phyloP scores from a whole-genome alignment of 202 grass and related monocot species.

The Dendrocalamus latiflorus region DNA sequence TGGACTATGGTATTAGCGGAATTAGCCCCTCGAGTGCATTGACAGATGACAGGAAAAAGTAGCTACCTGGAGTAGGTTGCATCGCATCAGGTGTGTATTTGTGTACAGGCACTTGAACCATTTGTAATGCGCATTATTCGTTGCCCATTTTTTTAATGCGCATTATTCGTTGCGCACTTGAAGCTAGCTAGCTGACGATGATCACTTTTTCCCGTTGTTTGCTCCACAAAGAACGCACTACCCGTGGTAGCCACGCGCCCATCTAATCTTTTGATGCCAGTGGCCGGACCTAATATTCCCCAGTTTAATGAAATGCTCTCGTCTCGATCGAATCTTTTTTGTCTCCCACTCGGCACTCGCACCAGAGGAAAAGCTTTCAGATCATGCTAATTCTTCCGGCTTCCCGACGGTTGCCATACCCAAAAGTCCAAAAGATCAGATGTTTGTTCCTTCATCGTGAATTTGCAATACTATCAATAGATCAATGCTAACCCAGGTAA shows the following conservation, averaged over 20 bases:
- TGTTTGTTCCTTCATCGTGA: not conserved
- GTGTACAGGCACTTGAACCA: not conserved
- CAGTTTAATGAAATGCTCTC: not conserved
- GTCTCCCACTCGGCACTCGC: conserved; percentile 14
- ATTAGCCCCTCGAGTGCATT: not conserved
- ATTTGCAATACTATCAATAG: not conserved
- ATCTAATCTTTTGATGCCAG: not conserved
- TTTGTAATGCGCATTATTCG: not conserved
- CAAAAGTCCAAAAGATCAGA: not conserved
- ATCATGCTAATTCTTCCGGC: not conserved
- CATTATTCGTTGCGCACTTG: not conserved
- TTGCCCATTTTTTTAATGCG: not conserved
- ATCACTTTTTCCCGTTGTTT: not conserved
- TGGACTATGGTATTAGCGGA: not conserved
- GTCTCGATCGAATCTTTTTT: conserved; percentile 12
- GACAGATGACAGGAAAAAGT: not conserved
- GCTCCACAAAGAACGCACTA: conserved; percentile 11
- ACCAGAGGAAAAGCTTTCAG: not conserved
- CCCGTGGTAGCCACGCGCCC: conserved; percentile 70
- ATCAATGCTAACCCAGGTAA: not conserved
- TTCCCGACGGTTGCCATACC: not conserved
- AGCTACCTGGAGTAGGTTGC: not conserved
- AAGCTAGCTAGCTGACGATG: not conserved
- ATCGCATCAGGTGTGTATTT: not conserved
- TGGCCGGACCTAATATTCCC: not conserved